Evolutionary conservation across 176 grass and related monocot genomes (phyloP), one percentile per base, ranked within the genome.

Genomic region (Typha latifolia): DNA sequence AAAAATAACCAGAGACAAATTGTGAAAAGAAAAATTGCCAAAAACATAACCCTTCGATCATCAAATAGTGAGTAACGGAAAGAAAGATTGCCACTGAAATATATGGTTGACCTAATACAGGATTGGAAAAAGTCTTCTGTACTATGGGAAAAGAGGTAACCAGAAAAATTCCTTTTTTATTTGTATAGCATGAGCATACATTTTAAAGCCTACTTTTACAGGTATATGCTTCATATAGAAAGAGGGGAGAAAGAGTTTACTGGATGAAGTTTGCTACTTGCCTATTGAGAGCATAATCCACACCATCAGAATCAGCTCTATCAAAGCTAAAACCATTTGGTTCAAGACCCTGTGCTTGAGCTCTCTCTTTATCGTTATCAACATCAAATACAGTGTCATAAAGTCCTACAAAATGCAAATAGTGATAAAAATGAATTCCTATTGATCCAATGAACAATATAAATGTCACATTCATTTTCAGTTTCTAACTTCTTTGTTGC

Each of bases 251-350:
- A 43, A 43, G 7, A 43, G 37, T 43, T 43, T 43, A 9, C 7
- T 43, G 37, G 37, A 6, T 43, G 9, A 43, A 43, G 9, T 6
- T 10, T 43, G 68, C 22, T 32, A 62, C 81, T 79, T 79, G 63
- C 94, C 89, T 92, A 70, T 93, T 74, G 2, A 97, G 85, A 62
- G 83, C 89, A 26, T 90, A 93, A 64, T 97, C 83, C 14, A 97
- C 66, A 32, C 76, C 89, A 66, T 61, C 59, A 15, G 12, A 57
- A 77, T 93, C 83, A 29, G 89, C 83, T 71, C 88, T 83, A 61
- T 97, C 85, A 8, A 97, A 97, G 80, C 78, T 78, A 57, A 97
- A 97, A 51, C 94, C 88, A 10, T 97, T 97, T 19, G 89, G 89
- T 65, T 97, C 94, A 32, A 97, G 72, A 48, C 88, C 89, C 68